Percentiles rank a stretch among this genome's conserved stretches.
phyloP scores from a whole-genome alignment of 306 rosid species.

The Astragalus membranaceus region DNA sequence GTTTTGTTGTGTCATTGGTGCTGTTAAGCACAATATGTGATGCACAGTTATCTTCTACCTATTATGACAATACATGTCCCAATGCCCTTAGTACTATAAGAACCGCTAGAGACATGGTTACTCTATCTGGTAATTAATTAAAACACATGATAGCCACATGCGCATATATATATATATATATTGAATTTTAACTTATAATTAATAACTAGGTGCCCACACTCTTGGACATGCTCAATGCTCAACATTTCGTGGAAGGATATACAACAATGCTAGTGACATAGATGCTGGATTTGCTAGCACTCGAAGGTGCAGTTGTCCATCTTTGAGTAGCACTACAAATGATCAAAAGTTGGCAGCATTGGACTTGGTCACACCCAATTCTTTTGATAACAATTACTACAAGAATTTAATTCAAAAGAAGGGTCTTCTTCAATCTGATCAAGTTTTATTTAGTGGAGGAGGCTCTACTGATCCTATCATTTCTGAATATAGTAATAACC shows the following conservation, averaged over 20 bases:
- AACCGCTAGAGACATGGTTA: slow-evolving; percentile 26
- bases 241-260: slow-evolving; percentile 43
- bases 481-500: slow-evolving; percentile 19
- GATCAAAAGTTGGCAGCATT: slow-evolving; percentile 36
- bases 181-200: no score
- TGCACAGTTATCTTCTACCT: slow-evolving; percentile 42
- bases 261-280: slow-evolving; percentile 37
- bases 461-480: slow-evolving; percentile 23
- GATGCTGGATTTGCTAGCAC: slow-evolving; percentile 45
- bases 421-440: slow-evolving; percentile 47
- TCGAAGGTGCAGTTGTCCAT: slow-evolving; percentile 38
- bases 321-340: background rate
- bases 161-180: no score
- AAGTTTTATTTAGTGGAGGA: slow-evolving; percentile 27
- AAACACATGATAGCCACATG: no score
- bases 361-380: slow-evolving; percentile 55
- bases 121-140: slow-evolving; percentile 11
- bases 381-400: slow-evolving; percentile 49
- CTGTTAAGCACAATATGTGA: background rate
- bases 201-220: slow-evolving; percentile 37
- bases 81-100: slow-evolving; percentile 33
- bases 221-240: slow-evolving; percentile 46
- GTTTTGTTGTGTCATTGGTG: no score
- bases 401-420: slow-evolving; percentile 49
- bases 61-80: slow-evolving; percentile 48